Percentiles rank a stretch among this genome's conserved stretches.
phyloP scores from a whole-genome alignment of 2,329 filamentous ascomycete genomes.

The Aplosporella prunicola region DNA sequence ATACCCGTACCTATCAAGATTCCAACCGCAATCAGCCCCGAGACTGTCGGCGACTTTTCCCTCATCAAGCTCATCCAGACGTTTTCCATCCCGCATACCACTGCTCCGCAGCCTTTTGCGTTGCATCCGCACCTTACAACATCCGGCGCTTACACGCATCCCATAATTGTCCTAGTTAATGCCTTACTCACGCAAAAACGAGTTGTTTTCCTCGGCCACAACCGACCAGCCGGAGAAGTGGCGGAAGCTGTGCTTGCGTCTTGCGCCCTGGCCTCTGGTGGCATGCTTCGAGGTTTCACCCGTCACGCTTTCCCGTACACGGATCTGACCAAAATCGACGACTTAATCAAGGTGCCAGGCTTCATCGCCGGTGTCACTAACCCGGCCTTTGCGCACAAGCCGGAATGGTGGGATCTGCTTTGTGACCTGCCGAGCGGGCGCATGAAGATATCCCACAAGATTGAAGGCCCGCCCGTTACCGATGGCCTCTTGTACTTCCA shows the following conservation, averaged over 20 bases:
- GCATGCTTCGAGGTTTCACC: constrained; percentile 86
- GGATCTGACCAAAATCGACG: constrained; percentile 94
- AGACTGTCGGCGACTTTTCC: constrained; percentile 96
- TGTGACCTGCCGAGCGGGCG: constrained; percentile 87
- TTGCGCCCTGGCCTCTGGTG: constrained; percentile 85
- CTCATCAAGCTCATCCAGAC: constrained; percentile 95
- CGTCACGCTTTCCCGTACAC: constrained; percentile 96
- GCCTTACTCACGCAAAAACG: constrained; percentile 93
- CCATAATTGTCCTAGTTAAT: constrained; percentile 89
- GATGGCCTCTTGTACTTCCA: constrained; percentile 85
- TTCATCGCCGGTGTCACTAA: constrained; percentile 98
- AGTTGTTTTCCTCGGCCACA: constrained; percentile 91
- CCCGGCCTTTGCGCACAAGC: constrained; percentile 87
- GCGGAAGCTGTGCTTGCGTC: constrained; percentile 97
- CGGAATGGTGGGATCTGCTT: constrained; percentile 96
- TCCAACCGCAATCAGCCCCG: constrained; percentile 82
- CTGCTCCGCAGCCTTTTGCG: constrained; percentile 73
- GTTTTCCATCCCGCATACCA: constrained; percentile 75
- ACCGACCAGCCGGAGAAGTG: constrained; percentile 88
- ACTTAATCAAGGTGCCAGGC: constrained; percentile 87
- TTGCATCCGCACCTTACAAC: constrained; percentile 90
- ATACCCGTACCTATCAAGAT: constrained; percentile 96
- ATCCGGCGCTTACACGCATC: constrained; percentile 79
- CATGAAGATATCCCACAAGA: constrained; percentile 86
- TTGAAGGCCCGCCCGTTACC: constrained; percentile 70